phyloP scores from a whole-genome alignment of 108 stramenopile genomes.

The Schizochytrium sp. region DNA sequence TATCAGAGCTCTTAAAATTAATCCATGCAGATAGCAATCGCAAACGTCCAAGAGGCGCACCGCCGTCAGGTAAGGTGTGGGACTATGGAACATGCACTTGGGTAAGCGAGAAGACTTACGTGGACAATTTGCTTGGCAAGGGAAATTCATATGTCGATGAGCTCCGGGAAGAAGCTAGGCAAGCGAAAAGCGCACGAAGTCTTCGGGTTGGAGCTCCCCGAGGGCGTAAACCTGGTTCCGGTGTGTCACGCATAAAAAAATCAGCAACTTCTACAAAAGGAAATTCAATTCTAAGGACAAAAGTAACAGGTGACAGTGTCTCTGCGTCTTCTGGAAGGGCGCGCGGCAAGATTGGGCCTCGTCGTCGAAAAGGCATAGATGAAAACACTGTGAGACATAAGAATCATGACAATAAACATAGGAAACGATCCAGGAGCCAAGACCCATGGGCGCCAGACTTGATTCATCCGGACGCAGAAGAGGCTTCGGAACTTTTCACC shows the following conservation, averaged over 20 bases:
- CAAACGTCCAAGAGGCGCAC: background rate
- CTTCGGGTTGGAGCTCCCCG: background rate
- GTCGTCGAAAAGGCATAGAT: background rate
- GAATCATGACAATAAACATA: background rate
- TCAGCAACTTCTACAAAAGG: background rate
- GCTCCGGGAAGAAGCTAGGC: background rate
- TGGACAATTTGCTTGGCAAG: background rate
- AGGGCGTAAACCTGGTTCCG: background rate
- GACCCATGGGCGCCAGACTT: too few species aligned
- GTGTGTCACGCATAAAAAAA: background rate
- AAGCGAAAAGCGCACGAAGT: background rate
- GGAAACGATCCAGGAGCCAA: background rate
- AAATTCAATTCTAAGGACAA: background rate
- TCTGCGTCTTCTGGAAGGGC: background rate
- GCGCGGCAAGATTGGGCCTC: background rate
- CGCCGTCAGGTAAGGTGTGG: conserved; percentile 17
- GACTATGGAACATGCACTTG: background rate
- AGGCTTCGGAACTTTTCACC: background rate
- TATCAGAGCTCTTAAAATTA: background rate
- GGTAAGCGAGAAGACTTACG: background rate
- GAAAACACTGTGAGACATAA: background rate
- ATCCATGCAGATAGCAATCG: background rate
- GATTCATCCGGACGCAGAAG: too few species aligned
- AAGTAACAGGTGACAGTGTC: background rate
- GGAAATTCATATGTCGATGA: background rate